Base-by-base conservation (phyloP, 306 rosid species). In the Vigna unguiculata region DNA sequence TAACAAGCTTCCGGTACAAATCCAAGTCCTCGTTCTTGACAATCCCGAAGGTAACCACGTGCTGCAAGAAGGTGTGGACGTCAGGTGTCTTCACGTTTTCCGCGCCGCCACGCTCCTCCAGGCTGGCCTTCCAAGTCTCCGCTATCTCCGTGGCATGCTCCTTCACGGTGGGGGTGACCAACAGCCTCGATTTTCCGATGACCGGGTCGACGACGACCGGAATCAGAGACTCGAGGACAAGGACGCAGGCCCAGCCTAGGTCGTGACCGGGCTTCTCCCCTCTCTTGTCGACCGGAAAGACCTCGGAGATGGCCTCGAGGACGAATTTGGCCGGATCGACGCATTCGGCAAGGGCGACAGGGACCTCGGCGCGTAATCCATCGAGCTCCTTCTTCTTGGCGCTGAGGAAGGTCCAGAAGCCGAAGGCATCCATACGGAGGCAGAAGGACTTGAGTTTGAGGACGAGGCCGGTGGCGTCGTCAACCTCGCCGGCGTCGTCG, bases 231-330 rank as follows among this genome's bases (percentile, higher is more conserved):
- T 95, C 99, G 74, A 95, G 87, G 24, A 91, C 88, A 78, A 92
- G 68, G 48, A 95, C 97, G 48, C 99, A 95, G 14, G 99, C 99
- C 99, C 97, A 95, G 11, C 97, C 99, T 72, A 92, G 81, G 74
- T 95, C 97, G 17, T 87, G 87, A 22, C 84, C 93, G 5, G 87
- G 82, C 57, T 85, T 87, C 11, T 90, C 93, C 7, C 45, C 82
- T 68, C 97, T 88, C 85, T 89, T 92, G 58, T 90, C 97, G 70
- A 91, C 89, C 74, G 99, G 98, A 69, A 92, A 95, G 41, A 95
- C 99, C 83, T 88, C 93, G 46, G 99, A 90, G 59, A 92, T 89
- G 15, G 97, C 93, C 71, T 95, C 97, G 6, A 95, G 85, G 32
- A 88, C 97, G 68, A 92, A 92, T 83, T 75, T 95, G 15, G 97